Conservation (phyloP, 371 early-diverging fungal genomes). For the Neoconidiobolus thromboides region DNA sequence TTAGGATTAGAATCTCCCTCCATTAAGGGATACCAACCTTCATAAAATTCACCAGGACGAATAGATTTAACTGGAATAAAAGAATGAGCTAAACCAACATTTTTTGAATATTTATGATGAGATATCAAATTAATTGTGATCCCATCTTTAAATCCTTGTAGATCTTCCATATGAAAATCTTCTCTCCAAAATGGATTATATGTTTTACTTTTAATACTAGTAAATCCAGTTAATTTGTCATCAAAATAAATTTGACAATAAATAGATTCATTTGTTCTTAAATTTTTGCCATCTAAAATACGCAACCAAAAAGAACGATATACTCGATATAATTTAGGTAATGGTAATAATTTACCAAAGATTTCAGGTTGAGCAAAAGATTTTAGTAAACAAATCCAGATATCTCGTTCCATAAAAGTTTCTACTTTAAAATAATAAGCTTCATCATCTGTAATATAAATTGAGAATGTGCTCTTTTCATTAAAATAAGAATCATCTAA, state of each 20-base stretch:
- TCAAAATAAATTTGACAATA: background rate
- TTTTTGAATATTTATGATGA: background rate
- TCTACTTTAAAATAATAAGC: background rate
- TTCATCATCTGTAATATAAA: background rate
- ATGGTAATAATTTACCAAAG: background rate
- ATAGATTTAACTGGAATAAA: conserved; percentile 14
- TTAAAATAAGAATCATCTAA: background rate
- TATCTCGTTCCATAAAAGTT: background rate
- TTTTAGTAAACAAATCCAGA: conserved; percentile 1
- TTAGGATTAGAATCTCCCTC: conserved; percentile 13
- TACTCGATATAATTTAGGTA: background rate
- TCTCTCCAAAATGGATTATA: background rate
- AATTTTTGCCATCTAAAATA: background rate
- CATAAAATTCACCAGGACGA: conserved; percentile 11
- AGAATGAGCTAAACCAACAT: conserved; percentile 7
- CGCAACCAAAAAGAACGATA: background rate
- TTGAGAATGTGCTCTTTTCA: background rate
- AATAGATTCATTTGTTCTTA: background rate
- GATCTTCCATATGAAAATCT: conserved; percentile 15
- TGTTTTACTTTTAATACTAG: background rate
- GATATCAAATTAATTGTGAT: conserved; percentile 21
- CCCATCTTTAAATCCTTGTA: conserved; percentile 19
- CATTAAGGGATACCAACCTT: conserved; percentile 29
- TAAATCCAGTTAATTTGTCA: background rate
- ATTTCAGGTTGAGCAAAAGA: background rate